Base-by-base conservation (phyloP, 768 basidiomycete genomes). In the Tricholoma sp. region DNA sequence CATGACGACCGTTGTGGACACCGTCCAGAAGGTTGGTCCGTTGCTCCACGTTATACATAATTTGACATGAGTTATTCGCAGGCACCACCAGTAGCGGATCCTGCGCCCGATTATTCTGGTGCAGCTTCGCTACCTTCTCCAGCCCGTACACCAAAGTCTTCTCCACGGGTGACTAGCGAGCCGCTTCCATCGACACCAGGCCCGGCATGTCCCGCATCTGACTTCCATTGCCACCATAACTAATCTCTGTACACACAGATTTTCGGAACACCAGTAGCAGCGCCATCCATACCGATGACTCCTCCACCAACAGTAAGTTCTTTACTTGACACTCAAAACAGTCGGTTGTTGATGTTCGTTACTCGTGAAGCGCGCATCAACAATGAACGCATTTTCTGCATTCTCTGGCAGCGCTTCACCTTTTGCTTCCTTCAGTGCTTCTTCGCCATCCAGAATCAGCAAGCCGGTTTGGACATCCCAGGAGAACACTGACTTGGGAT, bases 401-500 rank as follows among this genome's bases (percentile, higher is more conserved):
- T 78, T 76, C 55, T 67, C 72, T 14, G 66, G 69, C 12, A 64
- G 71, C 8, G 57, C 66, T 4, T 76, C 77, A 16, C 66, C 74
- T 5, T 76, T 76, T 22, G 62, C 71, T 7, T 67, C 58, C 19
- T 39, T 60, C 29, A 61, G 62, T 12, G 66, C 55, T 31, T 66
- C 55, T 31, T 53, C 59, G 9, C 55, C 63, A 18, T 46, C 57
- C 5, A 63, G 61, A 9, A 27, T 37, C 4, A 39, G 32, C 27
- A 66, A 60, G 50, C 59, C 66, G 29, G 64, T 60, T 35, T 68
- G 67, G 67, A 54, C 60, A 27, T 54, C 39, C 41, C 50, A 52
- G 1, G 56, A 56, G 6, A 47, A 29, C 8, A 35, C 6, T 7
- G 21, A n/a, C 14, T 54, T 54, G 8, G 47, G 24, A 10, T 10